Base-by-base conservation (phyloP, 805 yeast genomes). In the Yarrowia sp. region DNA sequence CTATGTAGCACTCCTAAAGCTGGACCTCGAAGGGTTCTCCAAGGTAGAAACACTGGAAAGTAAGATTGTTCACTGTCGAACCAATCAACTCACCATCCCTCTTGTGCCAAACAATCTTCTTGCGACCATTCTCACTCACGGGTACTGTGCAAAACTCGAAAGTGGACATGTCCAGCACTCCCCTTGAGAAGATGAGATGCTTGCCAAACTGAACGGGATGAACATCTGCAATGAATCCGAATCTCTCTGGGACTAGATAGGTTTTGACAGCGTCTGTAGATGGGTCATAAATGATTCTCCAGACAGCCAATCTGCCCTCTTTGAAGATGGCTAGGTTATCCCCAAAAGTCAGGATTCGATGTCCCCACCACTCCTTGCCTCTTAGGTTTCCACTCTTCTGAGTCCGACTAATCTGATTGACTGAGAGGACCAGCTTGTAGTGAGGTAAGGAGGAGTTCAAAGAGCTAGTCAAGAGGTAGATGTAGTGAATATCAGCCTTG, bases 121-220 rank as follows among this genome's bases (percentile, higher is more conserved):
- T 58, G 5, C 44, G 49, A 17, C 14, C 64, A 6, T 58, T 58
- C 20, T 17, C 33, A 19, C 64, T 33, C 7, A 43, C 13, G 13
- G 64, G 64, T 13, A 43, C 39, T 6, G 64, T 58, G 39, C 49
- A 19, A 33, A 42, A 43, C 33, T 33, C 17, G 15, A 61, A 61
- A 2, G 66, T 61, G 10, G 38, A 36, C 66, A 61, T 61, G 38
- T 61, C 66, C 8, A 61, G 24, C 24, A 61, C 66, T 12, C 66
- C 66, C 38, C 55, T 20, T 5, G 55, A 8, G 55, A 61, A 61
- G 34, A 61, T 10, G 8, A 61, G 38, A 17, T 46, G 15, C 30
- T 39, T 44, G 20, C 66, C 66, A 24, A 61, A 61, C 24, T 61
- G 66, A 38, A 20, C 49, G 5, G 66, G 66, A 3, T 61, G 42